Percentiles rank a stretch among this genome's conserved stretches.
Evolutionary conservation across 352 stramenopile species (phyloP).

Genomic region (Phytophthora aleatoria): DNA sequence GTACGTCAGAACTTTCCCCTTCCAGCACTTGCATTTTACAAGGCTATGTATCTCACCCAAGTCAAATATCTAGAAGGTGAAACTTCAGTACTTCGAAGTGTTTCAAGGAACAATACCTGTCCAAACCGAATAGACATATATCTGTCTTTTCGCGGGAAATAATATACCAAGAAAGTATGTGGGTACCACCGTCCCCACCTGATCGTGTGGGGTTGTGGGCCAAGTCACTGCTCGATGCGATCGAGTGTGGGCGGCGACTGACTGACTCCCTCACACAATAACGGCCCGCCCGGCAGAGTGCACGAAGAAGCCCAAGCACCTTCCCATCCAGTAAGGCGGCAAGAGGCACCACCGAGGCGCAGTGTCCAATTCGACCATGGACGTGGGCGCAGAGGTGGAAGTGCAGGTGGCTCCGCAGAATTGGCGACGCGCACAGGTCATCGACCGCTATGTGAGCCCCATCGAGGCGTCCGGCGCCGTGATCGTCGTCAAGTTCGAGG

Average conservation of each 20-base stretch:
- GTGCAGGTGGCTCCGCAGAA: constrained; percentile 45
- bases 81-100: no score
- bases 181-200: constrained; percentile 5
- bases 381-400: constrained; percentile 71
- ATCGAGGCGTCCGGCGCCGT: constrained; percentile 58
- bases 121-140: neutral
- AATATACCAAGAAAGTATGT: neutral
- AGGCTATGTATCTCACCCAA: neutral
- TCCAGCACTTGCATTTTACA: neutral
- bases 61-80: neutral
- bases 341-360: constrained; percentile 10
- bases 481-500: constrained; percentile 68
- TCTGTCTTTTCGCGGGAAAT: neutral
- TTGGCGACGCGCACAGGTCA: constrained; percentile 58
- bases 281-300: constrained; percentile 23
- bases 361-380: constrained; percentile 47
- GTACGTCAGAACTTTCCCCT: neutral
- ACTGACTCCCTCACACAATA: constrained; percentile 26
- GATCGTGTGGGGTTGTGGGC: constrained; percentile 26
- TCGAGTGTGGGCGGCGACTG: neutral
- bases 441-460: constrained; percentile 68
- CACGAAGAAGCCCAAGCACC: constrained; percentile 23
- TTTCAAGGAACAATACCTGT: no score
- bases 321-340: constrained; percentile 19
- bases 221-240: constrained; percentile 15